phyloP scores from a whole-genome alignment of 495 filamentous ascomycete species.

The Lepidopterella palustris region DNA sequence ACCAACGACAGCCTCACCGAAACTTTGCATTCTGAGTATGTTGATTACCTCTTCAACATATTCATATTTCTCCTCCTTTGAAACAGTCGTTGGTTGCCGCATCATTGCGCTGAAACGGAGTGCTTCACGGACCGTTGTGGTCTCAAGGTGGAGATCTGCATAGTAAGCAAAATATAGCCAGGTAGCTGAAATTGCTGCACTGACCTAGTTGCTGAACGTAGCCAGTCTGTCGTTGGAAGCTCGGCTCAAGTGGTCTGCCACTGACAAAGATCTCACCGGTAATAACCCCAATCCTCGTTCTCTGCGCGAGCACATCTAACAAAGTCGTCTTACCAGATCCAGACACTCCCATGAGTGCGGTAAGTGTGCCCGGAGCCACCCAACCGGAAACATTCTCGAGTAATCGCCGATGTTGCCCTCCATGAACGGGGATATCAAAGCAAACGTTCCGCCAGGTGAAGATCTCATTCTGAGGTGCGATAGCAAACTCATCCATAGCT shows the following conservation, averaged over 20 bases:
- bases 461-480: conserved; percentile 45
- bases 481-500: conserved; percentile 40
- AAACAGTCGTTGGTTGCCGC: conserved; percentile 66
- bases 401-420: conserved; percentile 51
- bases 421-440: conserved; percentile 63
- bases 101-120: conserved; percentile 74
- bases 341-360: conserved; percentile 66
- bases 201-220: conserved; percentile 77
- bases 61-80: conserved; percentile 64
- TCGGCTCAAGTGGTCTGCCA: conserved; percentile 61
- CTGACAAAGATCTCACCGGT: conserved; percentile 54
- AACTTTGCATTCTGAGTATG: conserved; percentile 77
- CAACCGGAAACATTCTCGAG: conserved; percentile 61
- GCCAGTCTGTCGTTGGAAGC: conserved; percentile 85
- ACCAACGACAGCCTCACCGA: conserved; percentile 78
- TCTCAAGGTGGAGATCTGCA: conserved; percentile 75
- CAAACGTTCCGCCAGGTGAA: conserved; percentile 76
- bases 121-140: conserved; percentile 75
- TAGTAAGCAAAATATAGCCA: neutral
- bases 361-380: conserved; percentile 74
- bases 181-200: neutral
- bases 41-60: conserved; percentile 88
- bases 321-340: conserved; percentile 67
- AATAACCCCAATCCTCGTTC: conserved; percentile 70
- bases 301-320: conserved; percentile 62